phyloP scores from a whole-genome alignment of 2,329 filamentous ascomycete species.

The Coniella lustricola region DNA sequence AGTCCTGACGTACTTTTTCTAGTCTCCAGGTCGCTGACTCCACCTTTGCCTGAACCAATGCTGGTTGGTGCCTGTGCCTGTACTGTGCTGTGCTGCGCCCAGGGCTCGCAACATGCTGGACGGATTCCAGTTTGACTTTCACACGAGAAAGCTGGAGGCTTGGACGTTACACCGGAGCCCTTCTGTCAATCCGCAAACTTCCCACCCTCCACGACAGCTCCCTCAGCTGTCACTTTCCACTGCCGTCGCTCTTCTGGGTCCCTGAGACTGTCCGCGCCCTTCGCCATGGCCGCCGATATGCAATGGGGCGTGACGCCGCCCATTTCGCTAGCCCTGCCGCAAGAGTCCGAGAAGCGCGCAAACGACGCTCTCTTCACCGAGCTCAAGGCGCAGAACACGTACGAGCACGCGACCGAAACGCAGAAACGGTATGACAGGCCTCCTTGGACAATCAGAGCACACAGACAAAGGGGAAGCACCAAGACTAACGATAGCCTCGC shows the following conservation, averaged over 20 bases:
- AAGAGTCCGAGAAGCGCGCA: constrained; percentile 65
- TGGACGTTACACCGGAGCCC: background rate
- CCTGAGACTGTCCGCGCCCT: constrained; percentile 1
- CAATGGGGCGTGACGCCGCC: constrained; percentile 69
- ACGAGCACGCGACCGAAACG: constrained; percentile 77
- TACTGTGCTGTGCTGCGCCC: too few relatives aligned
- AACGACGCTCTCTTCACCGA: constrained; percentile 78
- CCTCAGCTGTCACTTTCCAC: background rate
- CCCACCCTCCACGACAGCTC: background rate
- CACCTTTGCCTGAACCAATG: background rate
- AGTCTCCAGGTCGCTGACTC: too few relatives aligned
- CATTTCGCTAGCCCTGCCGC: constrained; percentile 72
- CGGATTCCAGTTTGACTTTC: too few relatives aligned
- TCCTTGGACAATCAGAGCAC: too few relatives aligned
- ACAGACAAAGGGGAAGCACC: too few relatives aligned
- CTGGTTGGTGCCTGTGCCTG: too few relatives aligned
- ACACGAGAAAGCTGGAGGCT: too few relatives aligned
- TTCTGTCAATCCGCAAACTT: too few relatives aligned
- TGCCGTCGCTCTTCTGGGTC: background rate
- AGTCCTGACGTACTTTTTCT: too few relatives aligned
- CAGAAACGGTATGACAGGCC: constrained; percentile 58
- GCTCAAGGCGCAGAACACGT: constrained; percentile 83
- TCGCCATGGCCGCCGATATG: constrained; percentile 23
- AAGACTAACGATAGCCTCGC: background rate
- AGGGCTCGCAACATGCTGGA: too few relatives aligned